Evolutionary conservation across 1,284 basidiomycete species (phyloP), one percentile per base, ranked within the genome.

Genomic region (Exobasidium rhododendri): DNA sequence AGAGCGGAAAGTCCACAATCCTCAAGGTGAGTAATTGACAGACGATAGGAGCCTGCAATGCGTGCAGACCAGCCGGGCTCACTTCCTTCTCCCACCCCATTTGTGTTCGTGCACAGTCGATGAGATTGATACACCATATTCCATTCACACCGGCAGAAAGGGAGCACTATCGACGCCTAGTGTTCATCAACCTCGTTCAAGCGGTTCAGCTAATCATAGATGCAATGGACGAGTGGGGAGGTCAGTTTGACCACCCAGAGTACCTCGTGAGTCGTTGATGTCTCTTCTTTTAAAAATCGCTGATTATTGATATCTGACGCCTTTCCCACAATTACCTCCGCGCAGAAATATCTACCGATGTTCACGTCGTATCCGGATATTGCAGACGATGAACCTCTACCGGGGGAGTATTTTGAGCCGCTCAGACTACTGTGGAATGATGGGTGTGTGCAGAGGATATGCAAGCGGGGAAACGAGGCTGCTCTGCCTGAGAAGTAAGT

Each of bases 1-100:
- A 94, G 77, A 91, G 89, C 31, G 93, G 93, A 49, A 97, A 97
- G 81, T 92, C 90, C 11, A 96, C 93, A 3, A 85, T 93, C 70
- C 85, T 93, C 78, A 92, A 92, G 83, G 89, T 88, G 61, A 45
- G 82, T 69, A n/a, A 6, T 5, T 17, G 44, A 26, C 4, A 24
- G n/a, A 30, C n/a, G 35, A 14, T 4, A 46, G 5, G 24, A 10
- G 14, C 35, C 24, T 40, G 63, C 49, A 50, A 62, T 54, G 62
- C 66, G 10, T 58, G 63, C 52, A 43, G 58, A 46, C 59, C 63
- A 51, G 32, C 53, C n/a, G n/a, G n/a, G n/a, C n/a, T n/a, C n/a
- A n/a, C n/a, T n/a, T n/a, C n/a, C n/a, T n/a, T n/a, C n/a, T n/a
- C n/a, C n/a, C n/a, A n/a, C n/a, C n/a, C n/a, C n/a, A n/a, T n/a